phyloP scores from a whole-genome alignment of 495 filamentous ascomycete species.

The Poronia punctata region DNA sequence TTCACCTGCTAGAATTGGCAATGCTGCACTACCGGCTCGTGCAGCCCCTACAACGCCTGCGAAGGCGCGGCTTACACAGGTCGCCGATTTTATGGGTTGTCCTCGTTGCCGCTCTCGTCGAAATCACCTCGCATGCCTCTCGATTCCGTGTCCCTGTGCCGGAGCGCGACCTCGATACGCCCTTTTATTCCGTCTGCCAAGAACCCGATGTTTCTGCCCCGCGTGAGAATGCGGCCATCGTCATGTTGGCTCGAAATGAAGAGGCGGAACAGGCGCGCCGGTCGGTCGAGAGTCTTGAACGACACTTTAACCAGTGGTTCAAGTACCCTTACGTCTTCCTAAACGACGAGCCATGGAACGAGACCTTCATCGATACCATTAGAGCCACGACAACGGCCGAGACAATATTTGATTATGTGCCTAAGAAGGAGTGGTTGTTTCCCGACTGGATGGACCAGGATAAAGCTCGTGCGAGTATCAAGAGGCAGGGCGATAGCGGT shows the following conservation, averaged over 20 bases:
- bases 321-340: conserved; percentile 95
- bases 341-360: conserved; percentile 83
- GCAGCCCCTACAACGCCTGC: conserved; percentile 18
- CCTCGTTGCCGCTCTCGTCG: conserved; percentile 21
- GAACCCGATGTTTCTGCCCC: conserved; percentile 44
- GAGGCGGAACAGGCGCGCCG: conserved; percentile 85
- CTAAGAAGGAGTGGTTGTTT: conserved; percentile 81
- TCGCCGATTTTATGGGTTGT: conserved; percentile 22
- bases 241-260: conserved; percentile 88
- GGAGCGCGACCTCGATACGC: conserved; percentile 31
- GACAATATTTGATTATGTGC: conserved; percentile 69
- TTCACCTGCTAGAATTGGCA: neutral
- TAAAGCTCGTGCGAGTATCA: conserved; percentile 75
- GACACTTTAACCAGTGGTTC: conserved; percentile 97
- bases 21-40: conserved; percentile 10
- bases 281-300: conserved; percentile 86
- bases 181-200: conserved; percentile 37
- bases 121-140: conserved; percentile 23
- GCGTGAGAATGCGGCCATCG: conserved; percentile 85
- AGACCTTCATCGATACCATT: conserved; percentile 77
- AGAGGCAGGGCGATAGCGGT: conserved; percentile 76
- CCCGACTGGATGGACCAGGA: conserved; percentile 79
- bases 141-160: conserved; percentile 27
- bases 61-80: conserved; percentile 20
- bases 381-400: conserved; percentile 75